Evolutionary conservation across 1,284 basidiomycete species (phyloP), one percentile per base, ranked within the genome.

Genomic region (Sporisorium graminicola): DNA sequence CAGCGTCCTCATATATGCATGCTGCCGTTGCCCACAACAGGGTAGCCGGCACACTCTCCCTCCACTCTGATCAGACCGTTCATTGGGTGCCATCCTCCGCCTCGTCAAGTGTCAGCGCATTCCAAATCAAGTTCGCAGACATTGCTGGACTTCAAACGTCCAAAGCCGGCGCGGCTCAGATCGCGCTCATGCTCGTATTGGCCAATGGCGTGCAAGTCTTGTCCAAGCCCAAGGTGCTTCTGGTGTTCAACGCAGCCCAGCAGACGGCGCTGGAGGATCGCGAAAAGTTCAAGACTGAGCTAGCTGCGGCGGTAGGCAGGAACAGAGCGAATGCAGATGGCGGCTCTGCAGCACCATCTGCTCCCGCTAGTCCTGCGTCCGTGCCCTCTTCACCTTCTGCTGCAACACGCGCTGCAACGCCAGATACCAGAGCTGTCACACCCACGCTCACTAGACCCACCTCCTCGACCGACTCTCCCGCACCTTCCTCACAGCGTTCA

Each of bases 141-240:
- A 69, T 82, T 26, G 72, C 79, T 5, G 78, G 78, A 0, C 62
- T 82, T 22, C 74, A 80, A 54, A 78, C 77, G 1, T 77, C 76
- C 10, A 80, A 80, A 65, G 74, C 76, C 2, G 80, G 80, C 2
- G 73, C 80, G 6, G 80, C 78, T 0, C 70, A 74, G 46, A 71
- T 76, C n/a, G 80, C 80, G 5, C 68, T 82, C 18, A 79, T 79
- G 60, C 65, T 82, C 4, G 78, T 75, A 8, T 61, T 79, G 1
- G 72, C 74, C 20, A 69, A 77, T 24, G 66, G 62, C 0, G 63
- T 73, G 1, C 63, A 71, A 42, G 66, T 82, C 27, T 61, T 70
- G 10, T 63, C 64, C 24, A 79, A 80, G 16, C 51, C 67, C 5
- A 71, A 70, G 14, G 71, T 75, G 2, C 65, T 82, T 6, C 65